These are phyloP conservation scores for Picea abies DNA, from an alignment of 83 land plant species.

Conservation along the genomic window DNA sequence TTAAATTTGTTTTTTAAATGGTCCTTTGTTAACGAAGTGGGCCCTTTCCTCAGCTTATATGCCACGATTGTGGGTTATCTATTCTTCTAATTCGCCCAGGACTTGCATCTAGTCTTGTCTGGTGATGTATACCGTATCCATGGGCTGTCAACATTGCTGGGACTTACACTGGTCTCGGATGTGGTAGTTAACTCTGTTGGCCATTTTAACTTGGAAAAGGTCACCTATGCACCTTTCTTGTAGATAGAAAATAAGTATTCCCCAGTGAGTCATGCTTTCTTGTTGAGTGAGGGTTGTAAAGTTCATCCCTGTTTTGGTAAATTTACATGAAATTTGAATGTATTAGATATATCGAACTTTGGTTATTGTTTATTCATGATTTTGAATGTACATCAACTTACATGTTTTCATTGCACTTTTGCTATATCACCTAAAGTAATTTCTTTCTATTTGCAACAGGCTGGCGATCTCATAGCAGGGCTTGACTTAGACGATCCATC, in stretches of 20 bases:
- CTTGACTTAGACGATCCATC: conserved; percentile 97
- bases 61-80: no score
- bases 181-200: no score
- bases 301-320: neutral
- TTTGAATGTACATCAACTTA: neutral
- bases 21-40: no score
- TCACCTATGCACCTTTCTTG: neutral
- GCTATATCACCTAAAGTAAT: neutral
- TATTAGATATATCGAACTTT: neutral
- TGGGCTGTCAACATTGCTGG: no score
- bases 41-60: no score
- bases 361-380: conserved; percentile 8
- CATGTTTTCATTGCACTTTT: neutral
- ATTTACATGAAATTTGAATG: neutral
- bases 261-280: neutral
- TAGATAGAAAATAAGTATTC: neutral
- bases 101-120: no score
- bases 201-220: neutral
- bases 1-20: no score
- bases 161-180: no score
- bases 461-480: conserved; percentile 92
- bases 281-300: neutral
- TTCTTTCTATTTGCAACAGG: conserved; percentile 41
- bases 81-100: no score
- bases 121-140: no score